Percentiles rank a stretch among this genome's conserved stretches.
phyloP scores from a whole-genome alignment of 2,329 filamentous ascomycete species.

The Graphium sp. region DNA sequence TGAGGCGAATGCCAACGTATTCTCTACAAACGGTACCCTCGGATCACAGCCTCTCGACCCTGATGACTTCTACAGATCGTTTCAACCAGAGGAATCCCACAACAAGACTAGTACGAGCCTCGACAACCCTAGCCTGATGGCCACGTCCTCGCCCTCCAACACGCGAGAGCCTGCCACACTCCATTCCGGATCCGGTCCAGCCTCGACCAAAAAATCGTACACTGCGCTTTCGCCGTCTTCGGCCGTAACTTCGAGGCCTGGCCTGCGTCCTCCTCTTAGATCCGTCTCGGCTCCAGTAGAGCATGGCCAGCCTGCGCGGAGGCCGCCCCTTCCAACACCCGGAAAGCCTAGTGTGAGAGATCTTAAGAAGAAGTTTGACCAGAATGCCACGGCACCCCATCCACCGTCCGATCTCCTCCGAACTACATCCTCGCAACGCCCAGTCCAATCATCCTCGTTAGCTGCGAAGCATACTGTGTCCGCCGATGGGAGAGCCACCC shows the following conservation, averaged over 20 bases:
- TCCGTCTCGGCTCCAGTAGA: slow-evolving; percentile 40
- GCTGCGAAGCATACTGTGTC: too few relatives aligned
- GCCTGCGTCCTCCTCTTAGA: slow-evolving; percentile 24
- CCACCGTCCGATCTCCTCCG: slow-evolving; percentile 3
- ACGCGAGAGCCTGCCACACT: slow-evolving; percentile 31
- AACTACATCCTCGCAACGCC: too few relatives aligned
- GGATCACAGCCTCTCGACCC: slow-evolving; percentile 26
- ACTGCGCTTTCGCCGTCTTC: too few relatives aligned
- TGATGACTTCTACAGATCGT: slow-evolving; percentile 38
- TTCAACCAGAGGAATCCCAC: slow-evolving; percentile 20
- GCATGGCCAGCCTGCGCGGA: slow-evolving; percentile 18
- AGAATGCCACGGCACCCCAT: slow-evolving; percentile 21
- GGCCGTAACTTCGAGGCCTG: slow-evolving; percentile 18
- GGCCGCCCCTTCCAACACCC: slow-evolving; percentile 14
- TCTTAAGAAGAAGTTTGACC: slow-evolving; percentile 64
- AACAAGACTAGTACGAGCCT: slow-evolving; percentile 10
- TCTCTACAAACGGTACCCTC: slow-evolving; percentile 15
- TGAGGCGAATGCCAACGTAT: slow-evolving; percentile 10
- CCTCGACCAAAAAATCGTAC: too few relatives aligned
- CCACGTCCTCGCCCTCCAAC: slow-evolving; percentile 26
- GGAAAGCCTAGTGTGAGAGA: slow-evolving; percentile 60
- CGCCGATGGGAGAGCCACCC: too few relatives aligned
- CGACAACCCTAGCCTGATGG: slow-evolving; percentile 11
- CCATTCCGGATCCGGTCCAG: too few relatives aligned
- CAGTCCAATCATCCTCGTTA: too few relatives aligned